A percentile compares a stretch with the other conserved stretches of the same genome.
These are phyloP conservation scores for Catharanthus roseus DNA, from an alignment of 257 asterid species.

Conservation along the genomic window DNA sequence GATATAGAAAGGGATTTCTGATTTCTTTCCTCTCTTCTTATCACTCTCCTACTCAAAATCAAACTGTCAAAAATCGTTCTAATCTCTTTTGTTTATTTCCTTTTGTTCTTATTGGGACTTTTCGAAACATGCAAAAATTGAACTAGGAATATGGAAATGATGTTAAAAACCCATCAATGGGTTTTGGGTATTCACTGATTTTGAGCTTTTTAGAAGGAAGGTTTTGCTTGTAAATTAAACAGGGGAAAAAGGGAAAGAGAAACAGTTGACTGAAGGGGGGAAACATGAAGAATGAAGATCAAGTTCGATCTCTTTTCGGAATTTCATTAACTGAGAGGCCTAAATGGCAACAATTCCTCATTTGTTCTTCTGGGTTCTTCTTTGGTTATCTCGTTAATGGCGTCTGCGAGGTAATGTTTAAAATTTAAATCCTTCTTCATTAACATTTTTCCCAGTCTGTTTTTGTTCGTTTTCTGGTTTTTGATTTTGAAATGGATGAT, in stretches of 20 bases:
- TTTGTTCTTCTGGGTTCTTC: slow-evolving; percentile 90
- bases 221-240: background rate
- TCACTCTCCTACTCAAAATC: slow-evolving; percentile 1
- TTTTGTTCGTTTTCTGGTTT: background rate
- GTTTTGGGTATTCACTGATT: slow-evolving; percentile 13
- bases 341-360: slow-evolving; percentile 80
- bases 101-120: slow-evolving; percentile 7
- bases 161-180: slow-evolving; percentile 18
- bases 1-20: too few species aligned
- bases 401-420: slow-evolving; percentile 62
- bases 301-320: slow-evolving; percentile 71
- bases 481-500: background rate
- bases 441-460: background rate
- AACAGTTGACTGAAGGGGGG: background rate
- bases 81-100: too few species aligned
- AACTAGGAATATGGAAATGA: slow-evolving; percentile 23
- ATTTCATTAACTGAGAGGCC: slow-evolving; percentile 63
- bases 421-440: background rate
- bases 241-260: background rate
- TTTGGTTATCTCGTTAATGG: slow-evolving; percentile 92
- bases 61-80: background rate
- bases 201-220: background rate
- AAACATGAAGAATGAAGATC: slow-evolving; percentile 70
- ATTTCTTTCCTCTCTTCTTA: too few species aligned
- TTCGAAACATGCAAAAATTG: slow-evolving; percentile 49